Conservation (phyloP, 768 basidiomycete species). For the Dioszegia hungarica region DNA sequence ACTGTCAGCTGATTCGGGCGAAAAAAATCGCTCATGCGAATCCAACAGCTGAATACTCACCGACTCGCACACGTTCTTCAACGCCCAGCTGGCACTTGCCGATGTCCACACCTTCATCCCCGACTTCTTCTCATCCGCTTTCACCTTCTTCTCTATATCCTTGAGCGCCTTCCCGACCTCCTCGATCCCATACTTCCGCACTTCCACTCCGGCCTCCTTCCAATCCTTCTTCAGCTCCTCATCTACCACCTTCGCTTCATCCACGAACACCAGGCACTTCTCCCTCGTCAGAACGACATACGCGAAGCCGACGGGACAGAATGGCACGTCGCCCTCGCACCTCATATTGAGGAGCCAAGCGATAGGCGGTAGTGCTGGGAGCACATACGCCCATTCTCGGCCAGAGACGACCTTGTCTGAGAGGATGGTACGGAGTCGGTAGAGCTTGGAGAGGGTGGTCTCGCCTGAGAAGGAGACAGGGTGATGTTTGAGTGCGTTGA, state of each 20-base stretch:
- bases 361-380: slow-evolving; percentile 56
- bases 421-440: slow-evolving; percentile 54
- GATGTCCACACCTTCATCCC: slow-evolving; percentile 3
- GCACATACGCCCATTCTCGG: slow-evolving; percentile 57
- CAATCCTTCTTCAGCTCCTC: slow-evolving; percentile 11
- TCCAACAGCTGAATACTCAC: slow-evolving; percentile 45
- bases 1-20: neutral
- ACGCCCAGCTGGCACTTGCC: slow-evolving; percentile 17
- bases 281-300: slow-evolving; percentile 71
- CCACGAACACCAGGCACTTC: slow-evolving; percentile 66
- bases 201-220: slow-evolving; percentile 15
- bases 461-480: slow-evolving; percentile 60
- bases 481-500: slow-evolving; percentile 55
- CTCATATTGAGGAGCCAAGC: slow-evolving; percentile 87
- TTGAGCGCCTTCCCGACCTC: slow-evolving; percentile 51
- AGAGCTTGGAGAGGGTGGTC: slow-evolving; percentile 63
- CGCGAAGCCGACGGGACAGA: slow-evolving; percentile 84
- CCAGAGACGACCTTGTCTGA: neutral
- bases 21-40: neutral
- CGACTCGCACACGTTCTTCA: slow-evolving; percentile 25
- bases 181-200: slow-evolving; percentile 57
- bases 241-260: slow-evolving; percentile 47
- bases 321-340: slow-evolving; percentile 75
- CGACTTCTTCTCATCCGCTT: slow-evolving; percentile 3
- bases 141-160: slow-evolving; percentile 17